These are phyloP conservation scores for Cotoneaster glaucophyllus DNA, from an alignment of 306 rosid genomes.

Conservation along the genomic window DNA sequence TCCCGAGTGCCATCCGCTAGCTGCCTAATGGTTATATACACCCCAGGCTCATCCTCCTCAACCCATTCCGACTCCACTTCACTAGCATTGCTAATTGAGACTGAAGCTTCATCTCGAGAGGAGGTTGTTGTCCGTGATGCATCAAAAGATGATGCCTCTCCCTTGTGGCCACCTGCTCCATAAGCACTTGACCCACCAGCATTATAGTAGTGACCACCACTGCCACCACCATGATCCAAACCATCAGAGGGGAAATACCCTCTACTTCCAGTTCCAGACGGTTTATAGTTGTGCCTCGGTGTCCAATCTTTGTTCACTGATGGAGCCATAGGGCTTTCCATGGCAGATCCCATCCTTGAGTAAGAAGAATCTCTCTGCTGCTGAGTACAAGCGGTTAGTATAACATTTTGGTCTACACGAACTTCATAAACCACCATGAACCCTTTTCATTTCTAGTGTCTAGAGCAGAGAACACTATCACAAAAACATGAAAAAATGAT, in stretches of 20 bases:
- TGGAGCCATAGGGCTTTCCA: conserved; percentile 55
- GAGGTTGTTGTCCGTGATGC: conserved; percentile 79
- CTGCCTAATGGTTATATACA: conserved; percentile 70
- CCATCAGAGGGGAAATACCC: conserved; percentile 41
- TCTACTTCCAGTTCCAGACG: conserved; percentile 43
- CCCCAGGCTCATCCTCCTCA: conserved; percentile 86
- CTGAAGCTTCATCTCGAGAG: conserved; percentile 64
- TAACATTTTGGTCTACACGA: neutral
- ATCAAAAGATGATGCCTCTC: conserved; percentile 30
- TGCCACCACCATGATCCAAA: conserved; percentile 37
- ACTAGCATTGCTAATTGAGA: conserved; percentile 66
- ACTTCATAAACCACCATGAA: neutral
- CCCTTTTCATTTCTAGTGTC: neutral
- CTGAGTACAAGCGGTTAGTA: conserved; percentile 18
- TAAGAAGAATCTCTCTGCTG: conserved; percentile 54
- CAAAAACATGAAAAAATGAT: neutral
- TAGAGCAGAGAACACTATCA: neutral
- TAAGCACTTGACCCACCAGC: conserved; percentile 21
- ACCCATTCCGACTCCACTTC: conserved; percentile 81
- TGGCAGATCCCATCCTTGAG: conserved; percentile 42
- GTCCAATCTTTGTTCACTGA: conserved; percentile 38
- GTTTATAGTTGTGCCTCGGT: conserved; percentile 40
- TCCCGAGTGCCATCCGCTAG: conserved; percentile 72
- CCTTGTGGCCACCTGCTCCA: conserved; percentile 16
- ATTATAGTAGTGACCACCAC: conserved; percentile 36